These are phyloP conservation scores for Penicillium thymicola DNA, from an alignment of 2,329 filamentous ascomycete species.

Conservation along the genomic window DNA sequence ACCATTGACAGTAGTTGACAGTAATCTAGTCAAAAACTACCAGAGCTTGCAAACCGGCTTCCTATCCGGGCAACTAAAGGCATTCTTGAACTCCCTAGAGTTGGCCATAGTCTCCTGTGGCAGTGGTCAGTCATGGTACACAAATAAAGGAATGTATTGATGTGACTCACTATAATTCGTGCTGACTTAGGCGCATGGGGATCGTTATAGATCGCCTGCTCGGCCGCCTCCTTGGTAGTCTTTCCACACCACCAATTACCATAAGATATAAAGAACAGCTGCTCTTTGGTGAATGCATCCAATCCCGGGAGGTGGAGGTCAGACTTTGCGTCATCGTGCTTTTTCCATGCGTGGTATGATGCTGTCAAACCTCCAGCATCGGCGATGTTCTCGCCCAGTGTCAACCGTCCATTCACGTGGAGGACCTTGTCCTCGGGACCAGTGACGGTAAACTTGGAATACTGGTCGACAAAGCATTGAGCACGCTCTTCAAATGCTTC, in stretches of 20 bases:
- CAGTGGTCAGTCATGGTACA: neutral
- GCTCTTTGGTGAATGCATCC: conserved; percentile 61
- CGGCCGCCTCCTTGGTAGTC: conserved; percentile 56
- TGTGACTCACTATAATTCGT: conserved; percentile 48
- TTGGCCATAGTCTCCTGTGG: conserved; percentile 60
- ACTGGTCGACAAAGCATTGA: conserved; percentile 67
- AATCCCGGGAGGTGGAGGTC: conserved; percentile 59
- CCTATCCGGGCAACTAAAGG: conserved; percentile 63
- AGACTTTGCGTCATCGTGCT: conserved; percentile 51
- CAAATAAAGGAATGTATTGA: neutral
- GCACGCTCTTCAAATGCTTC: conserved; percentile 57
- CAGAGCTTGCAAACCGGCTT: conserved; percentile 68
- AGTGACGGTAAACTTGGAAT: conserved; percentile 57
- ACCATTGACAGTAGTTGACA: neutral
- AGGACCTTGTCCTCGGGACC: conserved; percentile 56
- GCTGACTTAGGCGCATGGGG: conserved; percentile 63
- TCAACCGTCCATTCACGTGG: conserved; percentile 61
- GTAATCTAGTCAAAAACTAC: conserved; percentile 41
- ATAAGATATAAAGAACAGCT: conserved; percentile 67
- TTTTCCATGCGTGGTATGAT: conserved; percentile 64
- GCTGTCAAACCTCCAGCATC: conserved; percentile 65
- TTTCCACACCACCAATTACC: conserved; percentile 67
- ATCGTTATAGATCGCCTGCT: conserved; percentile 59
- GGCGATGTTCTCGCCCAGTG: conserved; percentile 68
- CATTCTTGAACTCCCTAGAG: conserved; percentile 64